Evolutionary conservation across 441 rosid genomes (phyloP).

Genomic region (Lepidium campestre): DNA sequence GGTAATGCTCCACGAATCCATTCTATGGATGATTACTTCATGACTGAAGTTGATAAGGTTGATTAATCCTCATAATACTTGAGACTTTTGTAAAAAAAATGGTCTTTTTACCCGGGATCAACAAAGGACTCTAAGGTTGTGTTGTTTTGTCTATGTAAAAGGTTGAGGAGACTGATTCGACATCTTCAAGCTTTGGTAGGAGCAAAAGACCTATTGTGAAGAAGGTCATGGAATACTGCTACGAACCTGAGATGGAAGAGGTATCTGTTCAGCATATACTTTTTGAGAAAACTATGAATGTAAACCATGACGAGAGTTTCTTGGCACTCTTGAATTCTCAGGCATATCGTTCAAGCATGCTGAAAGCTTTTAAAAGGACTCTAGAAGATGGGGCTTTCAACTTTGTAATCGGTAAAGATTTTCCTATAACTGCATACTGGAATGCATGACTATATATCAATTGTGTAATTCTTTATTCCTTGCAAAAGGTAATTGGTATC

Average conservation of each 20-base stretch:
- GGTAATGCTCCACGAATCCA: slow-evolving; percentile 88
- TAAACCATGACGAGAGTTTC: background rate
- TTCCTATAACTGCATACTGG: slow-evolving; percentile 20
- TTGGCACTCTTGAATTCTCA: slow-evolving; percentile 23
- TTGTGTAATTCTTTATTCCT: slow-evolving; percentile 17
- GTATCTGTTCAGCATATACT: slow-evolving; percentile 32
- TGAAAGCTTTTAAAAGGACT: slow-evolving; percentile 87
- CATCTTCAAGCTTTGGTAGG: slow-evolving; percentile 48
- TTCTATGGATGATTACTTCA: slow-evolving; percentile 96
- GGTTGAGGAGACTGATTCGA: slow-evolving; percentile 71
- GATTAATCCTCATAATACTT: background rate
- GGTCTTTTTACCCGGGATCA: background rate
- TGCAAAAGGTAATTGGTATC: slow-evolving; percentile 28
- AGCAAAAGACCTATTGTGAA: slow-evolving; percentile 61
- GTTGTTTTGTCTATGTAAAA: slow-evolving; percentile 25
- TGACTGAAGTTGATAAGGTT: slow-evolving; percentile 98
- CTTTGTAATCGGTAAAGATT: slow-evolving; percentile 73
- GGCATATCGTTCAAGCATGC: slow-evolving; percentile 92
- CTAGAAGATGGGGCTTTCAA: slow-evolving; percentile 86
- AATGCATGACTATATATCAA: slow-evolving; percentile 14
- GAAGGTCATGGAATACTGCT: slow-evolving; percentile 87
- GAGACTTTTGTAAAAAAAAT: background rate
- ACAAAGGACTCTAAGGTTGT: background rate
- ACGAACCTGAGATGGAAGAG: slow-evolving; percentile 99
- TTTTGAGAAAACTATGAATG: background rate